phyloP scores from a whole-genome alignment of 179 eudicot genomes.

The Sideroxylon spinosum region DNA sequence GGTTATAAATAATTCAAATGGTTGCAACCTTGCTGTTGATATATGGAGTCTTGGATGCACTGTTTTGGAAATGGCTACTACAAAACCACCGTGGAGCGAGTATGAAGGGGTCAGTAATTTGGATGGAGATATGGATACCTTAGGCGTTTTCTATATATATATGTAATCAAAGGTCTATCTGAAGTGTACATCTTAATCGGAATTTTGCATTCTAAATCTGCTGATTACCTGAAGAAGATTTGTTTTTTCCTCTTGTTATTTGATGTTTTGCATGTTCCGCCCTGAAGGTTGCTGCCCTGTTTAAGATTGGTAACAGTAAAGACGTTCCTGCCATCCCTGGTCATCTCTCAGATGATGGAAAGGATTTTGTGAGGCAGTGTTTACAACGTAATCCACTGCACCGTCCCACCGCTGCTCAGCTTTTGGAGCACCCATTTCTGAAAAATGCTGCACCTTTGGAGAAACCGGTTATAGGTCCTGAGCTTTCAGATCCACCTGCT shows the following conservation, averaged over 20 bases:
- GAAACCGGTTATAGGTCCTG: constrained; percentile 44
- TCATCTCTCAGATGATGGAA: constrained; percentile 82
- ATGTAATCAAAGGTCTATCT: background rate
- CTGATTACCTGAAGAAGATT: background rate
- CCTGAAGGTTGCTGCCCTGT: constrained; percentile 82
- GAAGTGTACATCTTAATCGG: background rate
- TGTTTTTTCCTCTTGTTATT: background rate
- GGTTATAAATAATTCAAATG: constrained; percentile 79
- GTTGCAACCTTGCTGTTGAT: constrained; percentile 81
- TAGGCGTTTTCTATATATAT: background rate
- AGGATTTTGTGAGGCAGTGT: constrained; percentile 81
- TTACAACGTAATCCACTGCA: constrained; percentile 67
- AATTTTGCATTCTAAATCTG: constrained; percentile 5
- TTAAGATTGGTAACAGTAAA: constrained; percentile 92
- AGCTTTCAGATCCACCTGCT: constrained; percentile 43
- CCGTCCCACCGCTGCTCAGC: constrained; percentile 75
- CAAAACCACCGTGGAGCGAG: constrained; percentile 97
- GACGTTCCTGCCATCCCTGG: constrained; percentile 87
- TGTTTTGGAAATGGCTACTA: constrained; percentile 86
- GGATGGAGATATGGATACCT: background rate
- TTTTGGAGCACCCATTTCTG: constrained; percentile 81
- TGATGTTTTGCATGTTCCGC: constrained; percentile 20
- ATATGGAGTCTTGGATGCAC: constrained; percentile 99
- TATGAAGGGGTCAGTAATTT: constrained; percentile 84
- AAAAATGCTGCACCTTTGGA: constrained; percentile 63